Base-by-base conservation (phyloP, 2,329 filamentous ascomycete species). In the Chalaropsis ovoidea region DNA sequence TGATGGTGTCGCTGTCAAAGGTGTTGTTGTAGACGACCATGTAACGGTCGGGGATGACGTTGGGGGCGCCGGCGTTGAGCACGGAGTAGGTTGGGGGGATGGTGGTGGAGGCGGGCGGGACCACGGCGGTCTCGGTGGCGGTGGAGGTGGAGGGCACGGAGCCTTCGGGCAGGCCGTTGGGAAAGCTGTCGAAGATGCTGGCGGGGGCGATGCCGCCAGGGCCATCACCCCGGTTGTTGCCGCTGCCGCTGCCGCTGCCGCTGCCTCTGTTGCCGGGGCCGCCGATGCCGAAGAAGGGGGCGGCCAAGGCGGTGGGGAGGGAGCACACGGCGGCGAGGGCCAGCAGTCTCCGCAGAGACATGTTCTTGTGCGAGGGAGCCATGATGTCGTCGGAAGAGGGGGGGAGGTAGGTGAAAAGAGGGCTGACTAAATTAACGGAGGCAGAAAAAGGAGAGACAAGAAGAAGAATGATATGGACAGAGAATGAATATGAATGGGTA, bases 1-100 rank as follows among this genome's bases (percentile, higher is more conserved):
- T 73, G 70, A 86, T 79, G 45, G 75, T 75, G 17, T 77, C 77
- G 24, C 79, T 75, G 68, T 75, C 76, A 69, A 78, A 79, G 65
- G 78, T 79, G 69, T 76, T 77, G 73, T 86, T 83, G 77, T 85
- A 86, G 67, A 87, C 83, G 65, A 86, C 83, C 68, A 87, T 86
- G 74, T 85, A 87, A 61, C 78, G 76, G 75, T 82, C 80, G 43
- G 80, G 75, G 61, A 86, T 79, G 67, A 80, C 73, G 70, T 83
- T 75, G 10, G 69, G 69, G 65, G 77, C 78, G 41, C 77, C 73
- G 1, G 77, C 72, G 71, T 85, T 86, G 70, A 74, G 73, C 70
- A 85, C 73, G 69, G 79, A 77, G 15, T 81, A 71, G 15, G 24
- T 56, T 68, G 65, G 74, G 73, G 65, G 67, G 56, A 45, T 47